phyloP scores from a whole-genome alignment of 768 basidiomycete species.

The Strobilomyces confusus region DNA sequence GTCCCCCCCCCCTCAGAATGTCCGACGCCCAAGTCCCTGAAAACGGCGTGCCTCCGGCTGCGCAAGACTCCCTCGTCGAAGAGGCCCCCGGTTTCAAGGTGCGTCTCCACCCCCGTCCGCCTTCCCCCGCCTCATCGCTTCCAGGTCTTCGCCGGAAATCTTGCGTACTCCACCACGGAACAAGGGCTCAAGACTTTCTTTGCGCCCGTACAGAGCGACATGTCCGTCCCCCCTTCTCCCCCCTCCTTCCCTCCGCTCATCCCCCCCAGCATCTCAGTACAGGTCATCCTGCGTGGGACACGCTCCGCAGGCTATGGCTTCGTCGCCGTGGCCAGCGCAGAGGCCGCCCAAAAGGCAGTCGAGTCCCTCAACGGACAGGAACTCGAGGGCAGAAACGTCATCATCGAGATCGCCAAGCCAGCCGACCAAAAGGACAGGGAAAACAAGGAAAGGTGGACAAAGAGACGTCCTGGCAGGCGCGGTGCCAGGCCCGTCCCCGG shows the following conservation, averaged over 20 bases:
- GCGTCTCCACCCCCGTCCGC: slow-evolving; percentile 18
- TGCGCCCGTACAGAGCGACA: slow-evolving; percentile 79
- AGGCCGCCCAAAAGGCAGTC: slow-evolving; percentile 85
- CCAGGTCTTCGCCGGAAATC: slow-evolving; percentile 93
- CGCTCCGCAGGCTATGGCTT: slow-evolving; percentile 93
- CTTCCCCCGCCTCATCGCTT: slow-evolving; percentile 11
- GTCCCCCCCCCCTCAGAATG: slow-evolving; percentile 60
- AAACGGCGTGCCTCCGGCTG: slow-evolving; percentile 79
- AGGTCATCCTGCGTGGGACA: slow-evolving; percentile 80
- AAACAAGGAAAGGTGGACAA: slow-evolving; percentile 72
- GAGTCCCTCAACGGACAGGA: slow-evolving; percentile 82
- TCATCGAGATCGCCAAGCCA: slow-evolving; percentile 92
- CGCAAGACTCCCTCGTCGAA: slow-evolving; percentile 63
- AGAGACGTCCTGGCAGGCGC: slow-evolving; percentile 81
- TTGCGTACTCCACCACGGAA: slow-evolving; percentile 91
- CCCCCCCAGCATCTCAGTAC: slow-evolving; percentile 63
- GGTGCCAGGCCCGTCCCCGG: slow-evolving; percentile 84
- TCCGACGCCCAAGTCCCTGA: slow-evolving; percentile 86
- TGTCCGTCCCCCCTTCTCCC: slow-evolving; percentile 53
- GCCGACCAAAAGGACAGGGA: slow-evolving; percentile 79
- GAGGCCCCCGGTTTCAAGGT: slow-evolving; percentile 83
- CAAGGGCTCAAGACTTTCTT: slow-evolving; percentile 95
- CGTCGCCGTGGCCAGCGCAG: slow-evolving; percentile 74
- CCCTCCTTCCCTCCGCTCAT: slow-evolving; percentile 5
- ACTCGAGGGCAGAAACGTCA: slow-evolving; percentile 84